phyloP scores from a whole-genome alignment of 2,329 filamentous ascomycete genomes.

The Epichloe festucae region DNA sequence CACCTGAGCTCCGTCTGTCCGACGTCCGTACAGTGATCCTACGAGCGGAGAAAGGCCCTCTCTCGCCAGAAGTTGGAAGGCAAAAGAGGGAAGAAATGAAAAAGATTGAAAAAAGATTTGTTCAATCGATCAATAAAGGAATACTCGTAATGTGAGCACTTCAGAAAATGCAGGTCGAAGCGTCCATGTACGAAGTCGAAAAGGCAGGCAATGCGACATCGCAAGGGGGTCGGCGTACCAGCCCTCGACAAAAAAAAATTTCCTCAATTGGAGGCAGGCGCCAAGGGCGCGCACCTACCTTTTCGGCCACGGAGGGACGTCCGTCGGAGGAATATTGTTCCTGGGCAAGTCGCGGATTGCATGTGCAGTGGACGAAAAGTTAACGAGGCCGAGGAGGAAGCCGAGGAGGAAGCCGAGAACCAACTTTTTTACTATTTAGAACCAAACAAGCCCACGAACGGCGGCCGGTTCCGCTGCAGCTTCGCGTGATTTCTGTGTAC shows the following conservation, averaged over 20 bases:
- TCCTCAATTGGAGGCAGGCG: constrained; percentile 1
- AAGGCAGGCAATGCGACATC: neutral
- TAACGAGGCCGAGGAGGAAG: too few species aligned
- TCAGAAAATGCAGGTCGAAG: neutral
- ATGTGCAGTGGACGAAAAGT: too few species aligned
- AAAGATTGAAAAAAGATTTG: neutral
- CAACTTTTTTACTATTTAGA: too few species aligned
- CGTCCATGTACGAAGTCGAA: neutral
- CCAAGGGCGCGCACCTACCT: neutral
- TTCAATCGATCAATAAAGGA: neutral
- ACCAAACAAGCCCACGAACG: neutral
- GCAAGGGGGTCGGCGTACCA: neutral
- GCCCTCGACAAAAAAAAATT: constrained; percentile 1
- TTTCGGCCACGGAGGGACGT: neutral
- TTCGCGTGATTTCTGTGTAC: neutral
- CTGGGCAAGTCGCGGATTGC: constrained; percentile 2
- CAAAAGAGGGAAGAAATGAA: neutral
- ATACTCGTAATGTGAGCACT: too few species aligned
- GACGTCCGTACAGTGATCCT: neutral
- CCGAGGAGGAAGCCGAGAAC: too few species aligned
- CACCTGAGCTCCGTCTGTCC: neutral
- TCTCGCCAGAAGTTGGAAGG: neutral
- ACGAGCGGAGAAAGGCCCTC: neutral
- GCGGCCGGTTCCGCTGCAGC: neutral
- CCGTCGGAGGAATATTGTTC: neutral